Evolutionary conservation across 1,139 yeast genomes (phyloP).

Genomic region (Kodamaea sp.): DNA sequence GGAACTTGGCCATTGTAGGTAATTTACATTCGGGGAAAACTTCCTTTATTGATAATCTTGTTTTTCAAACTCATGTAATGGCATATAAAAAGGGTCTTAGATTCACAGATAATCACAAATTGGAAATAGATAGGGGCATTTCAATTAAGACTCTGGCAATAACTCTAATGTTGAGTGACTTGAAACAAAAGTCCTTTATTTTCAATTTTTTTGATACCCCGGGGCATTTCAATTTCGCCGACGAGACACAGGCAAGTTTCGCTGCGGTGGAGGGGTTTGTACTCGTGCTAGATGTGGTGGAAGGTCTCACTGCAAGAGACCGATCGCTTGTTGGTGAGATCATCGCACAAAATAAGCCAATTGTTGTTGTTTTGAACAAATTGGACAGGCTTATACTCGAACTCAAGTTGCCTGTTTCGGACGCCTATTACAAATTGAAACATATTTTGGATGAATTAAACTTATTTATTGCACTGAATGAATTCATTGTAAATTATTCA

Average conservation of each 20-base stretch:
- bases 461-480: slow-evolving; percentile 37
- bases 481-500: slow-evolving; percentile 22
- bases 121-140: slow-evolving; percentile 70
- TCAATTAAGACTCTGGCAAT: slow-evolving; percentile 64
- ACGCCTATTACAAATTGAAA: slow-evolving; percentile 66
- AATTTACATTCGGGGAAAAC: slow-evolving; percentile 87
- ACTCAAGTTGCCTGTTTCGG: slow-evolving; percentile 67
- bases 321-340: slow-evolving; percentile 48
- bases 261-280: slow-evolving; percentile 62
- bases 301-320: slow-evolving; percentile 65
- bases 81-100: slow-evolving; percentile 41
- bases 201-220: slow-evolving; percentile 80
- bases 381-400: slow-evolving; percentile 80
- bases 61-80: slow-evolving; percentile 57
- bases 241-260: slow-evolving; percentile 62
- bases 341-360: slow-evolving; percentile 43
- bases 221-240: slow-evolving; percentile 82
- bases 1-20: slow-evolving; percentile 84
- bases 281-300: slow-evolving; percentile 78
- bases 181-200: slow-evolving; percentile 53
- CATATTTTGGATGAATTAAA: slow-evolving; percentile 64
- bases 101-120: slow-evolving; percentile 65
- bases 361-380: slow-evolving; percentile 71
- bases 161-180: slow-evolving; percentile 56
- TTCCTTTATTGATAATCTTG: slow-evolving; percentile 65